Evolutionary conservation across 208 protist species (phyloP).

Genomic region (Trichomonas tenax): DNA sequence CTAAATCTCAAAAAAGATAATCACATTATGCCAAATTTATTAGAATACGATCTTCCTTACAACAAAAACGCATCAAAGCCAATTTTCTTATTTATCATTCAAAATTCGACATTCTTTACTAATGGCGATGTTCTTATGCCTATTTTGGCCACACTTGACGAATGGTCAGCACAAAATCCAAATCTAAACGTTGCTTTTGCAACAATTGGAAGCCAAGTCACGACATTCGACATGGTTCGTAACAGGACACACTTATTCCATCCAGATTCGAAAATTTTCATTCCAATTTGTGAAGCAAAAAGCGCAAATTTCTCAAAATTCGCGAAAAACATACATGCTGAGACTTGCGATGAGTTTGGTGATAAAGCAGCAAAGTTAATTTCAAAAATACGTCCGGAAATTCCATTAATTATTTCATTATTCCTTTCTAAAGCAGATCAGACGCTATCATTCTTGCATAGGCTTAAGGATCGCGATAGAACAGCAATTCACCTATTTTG

Average conservation of each 20-base stretch:
- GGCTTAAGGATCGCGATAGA: background rate
- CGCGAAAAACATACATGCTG: background rate
- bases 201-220: background rate
- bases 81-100: background rate
- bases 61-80: background rate
- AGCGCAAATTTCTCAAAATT: background rate
- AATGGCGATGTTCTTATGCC: background rate
- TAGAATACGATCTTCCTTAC: background rate
- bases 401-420: background rate
- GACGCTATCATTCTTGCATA: background rate
- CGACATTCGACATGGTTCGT: background rate
- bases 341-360: background rate
- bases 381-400: background rate
- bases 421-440: background rate
- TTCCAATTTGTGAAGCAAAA: background rate
- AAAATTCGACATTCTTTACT: background rate
- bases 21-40: background rate
- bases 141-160: background rate
- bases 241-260: background rate
- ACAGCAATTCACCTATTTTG: background rate
- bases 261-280: background rate
- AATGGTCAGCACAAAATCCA: background rate
- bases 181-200: background rate
- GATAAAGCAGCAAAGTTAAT: background rate
- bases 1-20: background rate